Conservation (phyloP, 2,329 filamentous ascomycete species). For the Ophiostoma piceae region DNA sequence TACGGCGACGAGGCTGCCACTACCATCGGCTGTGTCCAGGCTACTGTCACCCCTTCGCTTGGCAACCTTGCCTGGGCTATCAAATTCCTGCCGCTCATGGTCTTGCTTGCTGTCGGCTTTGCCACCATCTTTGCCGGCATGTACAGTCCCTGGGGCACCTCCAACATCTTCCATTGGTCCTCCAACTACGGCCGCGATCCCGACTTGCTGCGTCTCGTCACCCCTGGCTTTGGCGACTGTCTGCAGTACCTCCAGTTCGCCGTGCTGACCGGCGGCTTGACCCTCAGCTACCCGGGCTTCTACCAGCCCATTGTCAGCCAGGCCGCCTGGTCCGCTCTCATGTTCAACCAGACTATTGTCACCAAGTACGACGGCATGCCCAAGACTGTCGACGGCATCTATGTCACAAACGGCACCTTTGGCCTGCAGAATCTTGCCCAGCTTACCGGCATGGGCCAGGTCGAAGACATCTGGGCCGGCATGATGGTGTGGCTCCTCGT, state of each 20-base stretch:
- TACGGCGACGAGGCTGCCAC: conserved; percentile 63
- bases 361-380: conserved; percentile 60
- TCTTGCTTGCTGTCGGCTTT: conserved; percentile 72
- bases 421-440: conserved; percentile 76
- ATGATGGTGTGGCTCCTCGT: conserved; percentile 88
- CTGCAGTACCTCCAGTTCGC: conserved; percentile 95
- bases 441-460: conserved; percentile 70
- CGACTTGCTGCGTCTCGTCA: conserved; percentile 85
- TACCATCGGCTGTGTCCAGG: conserved; percentile 71
- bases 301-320: conserved; percentile 89
- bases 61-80: conserved; percentile 65
- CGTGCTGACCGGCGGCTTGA: conserved; percentile 78
- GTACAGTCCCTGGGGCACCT: conserved; percentile 89
- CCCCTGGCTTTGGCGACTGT: conserved; percentile 93
- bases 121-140: conserved; percentile 81
- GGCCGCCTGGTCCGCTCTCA: conserved; percentile 78
- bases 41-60: conserved; percentile 78
- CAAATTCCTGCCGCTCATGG: conserved; percentile 68
- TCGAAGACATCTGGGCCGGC: conserved; percentile 83
- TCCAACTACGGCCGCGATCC: conserved; percentile 94
- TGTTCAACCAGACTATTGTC: conserved; percentile 91
- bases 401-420: conserved; percentile 69
- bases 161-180: conserved; percentile 90
- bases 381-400: conserved; percentile 78
- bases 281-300: conserved; percentile 84